Conservation (phyloP, 179 eudicot genomes). For the Beta corolliflora region DNA sequence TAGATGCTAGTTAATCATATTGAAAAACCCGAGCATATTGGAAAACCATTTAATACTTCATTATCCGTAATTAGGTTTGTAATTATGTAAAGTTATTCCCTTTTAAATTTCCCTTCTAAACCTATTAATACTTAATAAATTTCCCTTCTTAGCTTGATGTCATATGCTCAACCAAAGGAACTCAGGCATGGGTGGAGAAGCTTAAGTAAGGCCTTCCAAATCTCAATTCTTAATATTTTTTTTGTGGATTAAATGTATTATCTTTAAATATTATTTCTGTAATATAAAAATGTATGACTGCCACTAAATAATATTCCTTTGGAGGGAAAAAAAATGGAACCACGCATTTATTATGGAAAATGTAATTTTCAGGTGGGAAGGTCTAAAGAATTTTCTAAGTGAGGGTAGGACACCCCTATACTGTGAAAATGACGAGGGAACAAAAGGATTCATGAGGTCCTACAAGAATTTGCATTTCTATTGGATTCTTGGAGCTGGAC, state of each 20-base stretch:
- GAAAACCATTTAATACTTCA: no score
- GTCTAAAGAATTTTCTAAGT: slow-evolving; percentile 54
- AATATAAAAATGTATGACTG: no score
- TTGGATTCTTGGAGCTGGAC: slow-evolving; percentile 96
- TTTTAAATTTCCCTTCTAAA: no score
- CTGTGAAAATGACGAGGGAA: slow-evolving; percentile 47
- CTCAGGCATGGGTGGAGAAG: slow-evolving; percentile 81
- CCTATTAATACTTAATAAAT: no score
- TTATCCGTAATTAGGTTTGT: no score
- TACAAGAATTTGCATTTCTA: slow-evolving; percentile 78
- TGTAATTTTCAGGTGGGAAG: slow-evolving; percentile 66
- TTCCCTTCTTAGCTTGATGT: slow-evolving; percentile 53
- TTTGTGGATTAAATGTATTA: background rate
- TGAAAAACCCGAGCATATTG: no score
- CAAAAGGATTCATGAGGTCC: slow-evolving; percentile 72
- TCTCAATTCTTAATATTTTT: background rate
- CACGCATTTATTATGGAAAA: background rate
- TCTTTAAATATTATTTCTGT: no score
- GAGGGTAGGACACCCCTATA: slow-evolving; percentile 61
- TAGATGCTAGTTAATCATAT: no score
- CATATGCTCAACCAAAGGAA: slow-evolving; percentile 76
- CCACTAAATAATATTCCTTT: background rate
- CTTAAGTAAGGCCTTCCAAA: slow-evolving; percentile 54
- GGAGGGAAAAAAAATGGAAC: background rate
- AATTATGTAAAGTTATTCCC: no score